A percentile compares a stretch with the other conserved stretches of the same genome.
phyloP scores from a whole-genome alignment of 768 basidiomycete genomes.

The Rhodotorula toruloides region DNA sequence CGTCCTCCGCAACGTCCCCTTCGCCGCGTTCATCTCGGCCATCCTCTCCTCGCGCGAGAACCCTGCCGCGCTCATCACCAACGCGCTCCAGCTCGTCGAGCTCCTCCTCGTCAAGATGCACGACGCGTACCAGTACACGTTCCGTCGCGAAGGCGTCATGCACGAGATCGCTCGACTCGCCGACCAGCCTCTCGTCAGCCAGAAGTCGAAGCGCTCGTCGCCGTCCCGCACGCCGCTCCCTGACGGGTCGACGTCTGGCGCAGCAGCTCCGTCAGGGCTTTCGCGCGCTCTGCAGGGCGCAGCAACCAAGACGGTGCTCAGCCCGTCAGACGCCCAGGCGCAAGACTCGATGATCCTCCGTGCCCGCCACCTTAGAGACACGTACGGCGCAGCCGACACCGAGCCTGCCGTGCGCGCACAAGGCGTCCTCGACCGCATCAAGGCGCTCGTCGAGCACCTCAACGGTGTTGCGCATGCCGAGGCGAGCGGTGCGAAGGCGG shows the following conservation, averaged over 20 bases:
- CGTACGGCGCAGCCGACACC: slow-evolving; percentile 54
- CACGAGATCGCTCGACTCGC: slow-evolving; percentile 84
- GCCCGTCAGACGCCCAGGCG: slow-evolving; percentile 47
- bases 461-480: slow-evolving; percentile 44
- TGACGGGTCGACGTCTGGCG: slow-evolving; percentile 5
- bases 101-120: slow-evolving; percentile 78
- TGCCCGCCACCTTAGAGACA: slow-evolving; percentile 82
- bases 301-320: slow-evolving; percentile 48
- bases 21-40: slow-evolving; percentile 90
- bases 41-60: slow-evolving; percentile 91
- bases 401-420: slow-evolving; percentile 51
- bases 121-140: slow-evolving; percentile 74
- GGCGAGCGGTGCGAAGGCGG: not conserved
- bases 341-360: slow-evolving; percentile 88
- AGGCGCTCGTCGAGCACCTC: slow-evolving; percentile 62
- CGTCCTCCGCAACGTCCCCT: slow-evolving; percentile 78
- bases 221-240: slow-evolving; percentile 31
- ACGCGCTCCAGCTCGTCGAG: slow-evolving; percentile 88
- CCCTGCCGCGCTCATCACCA: slow-evolving; percentile 63
- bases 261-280: not conserved
- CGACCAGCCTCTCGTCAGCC: slow-evolving; percentile 54
- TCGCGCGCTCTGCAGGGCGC: not conserved
- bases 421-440: slow-evolving; percentile 54
- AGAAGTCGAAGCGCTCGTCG: slow-evolving; percentile 46
- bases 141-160: slow-evolving; percentile 91